Evolutionary conservation across 768 basidiomycete species (phyloP).

Genomic region (Trametes cingulata): DNA sequence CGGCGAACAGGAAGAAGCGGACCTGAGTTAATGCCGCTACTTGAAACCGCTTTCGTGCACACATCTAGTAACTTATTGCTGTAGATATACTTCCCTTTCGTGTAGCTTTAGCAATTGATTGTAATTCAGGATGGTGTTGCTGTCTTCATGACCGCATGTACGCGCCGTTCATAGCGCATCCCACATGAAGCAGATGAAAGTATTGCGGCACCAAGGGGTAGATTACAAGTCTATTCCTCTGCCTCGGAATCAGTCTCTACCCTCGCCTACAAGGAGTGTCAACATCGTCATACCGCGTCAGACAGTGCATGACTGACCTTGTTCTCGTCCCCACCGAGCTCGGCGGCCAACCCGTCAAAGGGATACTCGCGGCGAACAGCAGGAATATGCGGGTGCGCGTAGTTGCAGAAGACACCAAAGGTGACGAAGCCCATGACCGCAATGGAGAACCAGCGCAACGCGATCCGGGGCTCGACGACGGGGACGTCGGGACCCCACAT

Average conservation of each 20-base stretch:
- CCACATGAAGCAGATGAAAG: no score
- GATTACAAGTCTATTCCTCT: constrained; percentile 30
- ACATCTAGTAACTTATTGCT: constrained; percentile 2
- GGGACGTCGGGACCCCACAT: constrained; percentile 89
- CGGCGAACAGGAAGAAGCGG: not conserved
- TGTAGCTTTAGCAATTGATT: not conserved
- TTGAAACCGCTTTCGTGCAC: no score
- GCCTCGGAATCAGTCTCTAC: constrained; percentile 35
- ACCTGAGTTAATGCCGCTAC: not conserved
- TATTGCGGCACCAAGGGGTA: not conserved
- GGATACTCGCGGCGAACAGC: constrained; percentile 76
- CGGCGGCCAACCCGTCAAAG: constrained; percentile 68
- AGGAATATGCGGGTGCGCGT: constrained; percentile 59
- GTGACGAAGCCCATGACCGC: constrained; percentile 63
- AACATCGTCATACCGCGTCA: not conserved
- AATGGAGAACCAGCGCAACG: constrained; percentile 64
- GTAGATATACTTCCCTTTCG: not conserved
- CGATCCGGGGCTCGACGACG: constrained; percentile 55
- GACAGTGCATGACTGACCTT: constrained; percentile 51
- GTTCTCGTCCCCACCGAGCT: constrained; percentile 81
- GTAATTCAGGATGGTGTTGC: no score
- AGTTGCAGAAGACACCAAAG: constrained; percentile 61
- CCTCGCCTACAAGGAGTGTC: constrained; percentile 36
- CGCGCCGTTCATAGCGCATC: no score
- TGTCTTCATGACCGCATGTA: no score